These are phyloP conservation scores for Populus davidiana DNA, from an alignment of 345 rosid genomes.

Conservation along the genomic window DNA sequence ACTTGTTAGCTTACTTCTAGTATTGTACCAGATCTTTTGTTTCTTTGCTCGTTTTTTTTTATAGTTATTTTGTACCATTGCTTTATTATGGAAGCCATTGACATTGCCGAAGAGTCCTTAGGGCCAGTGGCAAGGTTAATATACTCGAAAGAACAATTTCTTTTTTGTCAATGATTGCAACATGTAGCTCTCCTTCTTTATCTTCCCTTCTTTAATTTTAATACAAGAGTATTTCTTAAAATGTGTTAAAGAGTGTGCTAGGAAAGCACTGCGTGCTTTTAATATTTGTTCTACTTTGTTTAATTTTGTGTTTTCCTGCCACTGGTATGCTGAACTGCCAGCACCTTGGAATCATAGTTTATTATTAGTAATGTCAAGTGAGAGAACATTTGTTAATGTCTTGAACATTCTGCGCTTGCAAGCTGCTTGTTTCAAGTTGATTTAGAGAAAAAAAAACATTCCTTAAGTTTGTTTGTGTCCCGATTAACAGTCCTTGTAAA, in stretches of 20 bases:
- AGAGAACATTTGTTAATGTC: too few species aligned
- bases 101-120: neutral
- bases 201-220: neutral
- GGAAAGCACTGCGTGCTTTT: neutral
- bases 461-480: neutral
- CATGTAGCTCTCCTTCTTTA: slow-evolving; percentile 10
- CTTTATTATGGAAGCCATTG: neutral
- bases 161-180: slow-evolving; percentile 15
- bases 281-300: neutral
- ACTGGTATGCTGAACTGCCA: neutral
- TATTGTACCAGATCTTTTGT: neutral
- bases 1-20: neutral
- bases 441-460: neutral
- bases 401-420: neutral
- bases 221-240: neutral
- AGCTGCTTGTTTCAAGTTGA: neutral
- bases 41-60: neutral
- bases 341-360: neutral
- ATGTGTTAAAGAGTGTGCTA: neutral
- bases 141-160: slow-evolving; percentile 7
- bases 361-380: neutral
- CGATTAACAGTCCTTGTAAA: neutral
- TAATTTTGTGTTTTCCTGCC: neutral
- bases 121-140: slow-evolving; percentile 8
- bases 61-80: neutral